Conservation (phyloP, 768 basidiomycete genomes). For the Rhizopogon salebrosus region DNA sequence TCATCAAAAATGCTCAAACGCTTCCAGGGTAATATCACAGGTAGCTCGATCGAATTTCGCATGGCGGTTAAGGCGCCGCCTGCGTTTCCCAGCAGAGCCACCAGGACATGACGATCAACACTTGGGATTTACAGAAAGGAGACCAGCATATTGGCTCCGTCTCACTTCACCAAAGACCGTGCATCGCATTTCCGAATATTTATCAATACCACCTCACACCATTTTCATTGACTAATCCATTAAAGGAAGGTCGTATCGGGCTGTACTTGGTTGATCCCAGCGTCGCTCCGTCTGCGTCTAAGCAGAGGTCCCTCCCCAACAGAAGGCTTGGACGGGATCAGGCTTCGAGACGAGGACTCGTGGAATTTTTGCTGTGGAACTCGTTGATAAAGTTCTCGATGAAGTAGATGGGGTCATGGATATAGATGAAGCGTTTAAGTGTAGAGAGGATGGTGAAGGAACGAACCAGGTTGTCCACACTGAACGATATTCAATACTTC, state of each 20-base stretch:
- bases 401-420: constrained; percentile 36
- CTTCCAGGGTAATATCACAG: constrained; percentile 40
- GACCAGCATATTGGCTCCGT: constrained; percentile 45
- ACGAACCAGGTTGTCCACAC: constrained; percentile 31
- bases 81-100: constrained; percentile 28
- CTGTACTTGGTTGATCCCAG: constrained; percentile 50
- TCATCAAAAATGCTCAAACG: not conserved
- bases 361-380: constrained; percentile 23
- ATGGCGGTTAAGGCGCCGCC: constrained; percentile 47
- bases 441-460: constrained; percentile 28
- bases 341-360: constrained; percentile 23
- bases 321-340: constrained; percentile 37
- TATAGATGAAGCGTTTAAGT: constrained; percentile 30
- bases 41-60: constrained; percentile 36
- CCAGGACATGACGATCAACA: constrained; percentile 39
- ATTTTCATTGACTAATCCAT: constrained; percentile 35
- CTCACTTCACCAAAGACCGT: constrained; percentile 31
- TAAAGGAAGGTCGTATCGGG: constrained; percentile 36
- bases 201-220: constrained; percentile 43
- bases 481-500: constrained; percentile 42
- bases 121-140: constrained; percentile 45
- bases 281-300: constrained; percentile 35
- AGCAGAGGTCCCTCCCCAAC: constrained; percentile 46
- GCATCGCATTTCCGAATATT: constrained; percentile 50
- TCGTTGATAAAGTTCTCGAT: constrained; percentile 37